Conservation (phyloP, 176 grass and related monocot species). For the Oryza punctata region DNA sequence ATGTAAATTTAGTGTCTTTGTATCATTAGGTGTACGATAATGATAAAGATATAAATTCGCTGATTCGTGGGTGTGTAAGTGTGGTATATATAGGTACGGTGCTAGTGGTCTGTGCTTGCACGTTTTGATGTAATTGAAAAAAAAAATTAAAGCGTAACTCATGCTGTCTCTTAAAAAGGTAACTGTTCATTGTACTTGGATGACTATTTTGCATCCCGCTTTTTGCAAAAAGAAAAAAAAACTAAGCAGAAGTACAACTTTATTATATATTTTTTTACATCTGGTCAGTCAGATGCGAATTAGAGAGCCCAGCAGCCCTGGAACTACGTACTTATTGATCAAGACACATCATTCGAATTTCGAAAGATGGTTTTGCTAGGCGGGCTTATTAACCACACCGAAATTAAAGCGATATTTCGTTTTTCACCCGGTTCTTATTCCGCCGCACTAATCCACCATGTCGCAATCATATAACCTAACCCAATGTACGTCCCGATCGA, state of each 20-base stretch:
- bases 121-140: too few species aligned
- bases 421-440: constrained; percentile 17
- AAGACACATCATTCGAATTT: background rate
- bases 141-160: too few species aligned
- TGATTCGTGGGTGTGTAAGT: too few species aligned
- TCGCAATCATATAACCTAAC: background rate
- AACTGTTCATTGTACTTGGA: background rate
- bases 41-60: too few species aligned
- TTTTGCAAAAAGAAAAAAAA: background rate
- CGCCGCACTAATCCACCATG: background rate
- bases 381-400: constrained; percentile 2
- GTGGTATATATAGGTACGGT: too few species aligned
- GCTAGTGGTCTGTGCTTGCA: too few species aligned
- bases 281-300: background rate
- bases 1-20: too few species aligned
- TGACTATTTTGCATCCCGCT: background rate
- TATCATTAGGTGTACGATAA: too few species aligned
- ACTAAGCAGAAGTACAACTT: background rate
- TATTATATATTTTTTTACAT: background rate
- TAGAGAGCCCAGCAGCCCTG: background rate
- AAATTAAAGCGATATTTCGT: background rate
- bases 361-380: constrained; percentile 5
- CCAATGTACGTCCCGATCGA: background rate
- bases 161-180: too few species aligned
- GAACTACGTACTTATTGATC: background rate